Evolutionary conservation across 352 stramenopile genomes (phyloP).

Genomic region (Globisporangium nunn): DNA sequence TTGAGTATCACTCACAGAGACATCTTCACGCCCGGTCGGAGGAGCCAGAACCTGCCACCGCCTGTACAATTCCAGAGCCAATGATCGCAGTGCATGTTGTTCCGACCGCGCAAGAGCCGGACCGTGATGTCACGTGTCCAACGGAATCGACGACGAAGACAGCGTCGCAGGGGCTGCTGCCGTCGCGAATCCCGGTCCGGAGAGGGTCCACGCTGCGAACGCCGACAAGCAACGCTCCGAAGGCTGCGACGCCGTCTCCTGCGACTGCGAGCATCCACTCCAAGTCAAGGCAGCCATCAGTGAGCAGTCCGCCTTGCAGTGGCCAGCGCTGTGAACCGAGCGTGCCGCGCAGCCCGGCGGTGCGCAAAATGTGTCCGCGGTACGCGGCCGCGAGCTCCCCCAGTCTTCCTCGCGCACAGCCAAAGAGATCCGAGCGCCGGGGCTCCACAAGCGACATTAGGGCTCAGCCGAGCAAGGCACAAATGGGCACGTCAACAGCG

Average conservation of each 20-base stretch:
- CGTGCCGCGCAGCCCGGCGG: conserved; percentile 5
- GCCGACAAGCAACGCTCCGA: background rate
- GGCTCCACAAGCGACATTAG: conserved; percentile 4
- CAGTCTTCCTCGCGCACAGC: background rate
- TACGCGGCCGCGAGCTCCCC: conserved; percentile 5
- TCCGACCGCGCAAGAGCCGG: background rate
- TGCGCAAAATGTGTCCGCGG: conserved; percentile 3
- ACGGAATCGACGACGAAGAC: background rate
- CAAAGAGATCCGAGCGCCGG: conserved; percentile 1
- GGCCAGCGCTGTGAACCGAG: conserved; percentile 3
- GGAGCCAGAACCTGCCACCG: background rate
- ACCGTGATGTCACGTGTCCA: no score
- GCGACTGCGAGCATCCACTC: background rate
- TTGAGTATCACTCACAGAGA: conserved; percentile 1
- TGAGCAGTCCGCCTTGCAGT: no score
- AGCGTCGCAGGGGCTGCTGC: background rate
- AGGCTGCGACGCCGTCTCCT: background rate
- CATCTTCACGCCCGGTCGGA: background rate
- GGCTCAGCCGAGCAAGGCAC: background rate
- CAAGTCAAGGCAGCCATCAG: background rate
- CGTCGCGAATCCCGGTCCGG: conserved; percentile 5
- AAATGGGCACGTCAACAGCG: background rate
- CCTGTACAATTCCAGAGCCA: background rate
- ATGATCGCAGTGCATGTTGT: background rate
- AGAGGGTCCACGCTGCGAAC: conserved; percentile 1